Conservation (phyloP, 2,329 filamentous ascomycete genomes). For the Pyrenochaeta sp. region DNA sequence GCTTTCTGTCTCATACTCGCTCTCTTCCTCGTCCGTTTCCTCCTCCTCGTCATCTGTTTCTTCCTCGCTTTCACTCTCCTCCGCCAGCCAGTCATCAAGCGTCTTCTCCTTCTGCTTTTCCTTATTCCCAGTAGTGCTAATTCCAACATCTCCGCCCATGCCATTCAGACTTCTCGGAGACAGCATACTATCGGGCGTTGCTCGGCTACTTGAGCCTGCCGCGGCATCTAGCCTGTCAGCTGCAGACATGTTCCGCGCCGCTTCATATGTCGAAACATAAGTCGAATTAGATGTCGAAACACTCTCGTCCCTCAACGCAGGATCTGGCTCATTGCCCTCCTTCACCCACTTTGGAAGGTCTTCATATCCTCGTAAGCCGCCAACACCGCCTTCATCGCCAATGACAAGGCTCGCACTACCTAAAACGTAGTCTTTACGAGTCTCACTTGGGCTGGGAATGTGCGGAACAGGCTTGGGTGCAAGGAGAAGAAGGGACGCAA, state of each 20-base stretch:
- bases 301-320: conserved; percentile 70
- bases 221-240: conserved; percentile 71
- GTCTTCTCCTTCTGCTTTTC: conserved; percentile 71
- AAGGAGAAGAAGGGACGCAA: conserved; percentile 88
- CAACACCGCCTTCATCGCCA: conserved; percentile 75
- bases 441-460: conserved; percentile 87
- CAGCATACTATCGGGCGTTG: conserved; percentile 45
- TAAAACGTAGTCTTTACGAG: conserved; percentile 77
- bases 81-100: conserved; percentile 89
- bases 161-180: conserved; percentile 60
- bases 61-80: conserved; percentile 59
- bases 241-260: conserved; percentile 61
- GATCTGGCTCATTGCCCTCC: conserved; percentile 80
- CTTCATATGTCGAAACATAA: conserved; percentile 43
- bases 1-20: conserved; percentile 70
- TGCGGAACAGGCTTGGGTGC: conserved; percentile 95
- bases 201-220: conserved; percentile 49
- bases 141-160: conserved; percentile 37
- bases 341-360: conserved; percentile 87
- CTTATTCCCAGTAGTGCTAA: conserved; percentile 18
- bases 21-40: conserved; percentile 59
- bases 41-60: conserved; percentile 59
- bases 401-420: conserved; percentile 88
- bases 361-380: conserved; percentile 77
- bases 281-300: conserved; percentile 33